A percentile compares a stretch with the other conserved stretches of the same genome.
phyloP scores from a whole-genome alignment of 73 alveolate species.

The Effrenium voratum region DNA sequence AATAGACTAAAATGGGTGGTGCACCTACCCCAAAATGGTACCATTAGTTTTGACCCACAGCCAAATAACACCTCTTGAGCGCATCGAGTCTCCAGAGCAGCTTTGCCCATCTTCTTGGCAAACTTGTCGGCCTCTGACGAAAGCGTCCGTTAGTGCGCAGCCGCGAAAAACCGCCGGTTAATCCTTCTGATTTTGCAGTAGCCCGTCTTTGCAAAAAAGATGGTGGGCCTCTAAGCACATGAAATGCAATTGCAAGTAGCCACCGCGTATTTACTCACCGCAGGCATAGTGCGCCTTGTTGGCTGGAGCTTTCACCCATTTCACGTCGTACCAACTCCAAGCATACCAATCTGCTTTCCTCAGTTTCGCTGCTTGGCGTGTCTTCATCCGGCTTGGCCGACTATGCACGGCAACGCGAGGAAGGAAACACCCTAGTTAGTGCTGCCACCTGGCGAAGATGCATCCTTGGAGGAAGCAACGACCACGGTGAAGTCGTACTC shows the following conservation, averaged over 20 bases:
- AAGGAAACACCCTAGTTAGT: background rate
- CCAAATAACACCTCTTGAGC: background rate
- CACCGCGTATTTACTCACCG: too few relatives aligned
- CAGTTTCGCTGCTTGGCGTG: too few relatives aligned
- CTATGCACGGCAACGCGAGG: background rate
- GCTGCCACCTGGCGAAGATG: background rate
- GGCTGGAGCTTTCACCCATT: constrained; percentile 90
- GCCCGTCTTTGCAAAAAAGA: background rate
- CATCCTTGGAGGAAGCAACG: constrained; percentile 32
- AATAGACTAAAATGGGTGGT: too few relatives aligned
- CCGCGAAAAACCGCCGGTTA: background rate
- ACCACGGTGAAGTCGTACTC: constrained; percentile 54
- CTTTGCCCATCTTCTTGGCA: constrained; percentile 91
- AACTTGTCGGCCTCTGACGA: constrained; percentile 64
- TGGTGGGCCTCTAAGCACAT: background rate
- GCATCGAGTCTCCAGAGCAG: constrained; percentile 30
- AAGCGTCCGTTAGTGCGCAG: background rate
- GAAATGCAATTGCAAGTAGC: too few relatives aligned
- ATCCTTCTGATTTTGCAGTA: background rate
- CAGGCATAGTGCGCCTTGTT: constrained; percentile 83
- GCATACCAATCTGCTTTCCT: constrained; percentile 94
- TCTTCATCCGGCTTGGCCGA: background rate
- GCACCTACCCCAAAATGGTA: too few relatives aligned
- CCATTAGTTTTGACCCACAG: too few relatives aligned
- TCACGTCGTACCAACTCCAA: constrained; percentile 91